A percentile compares a stretch with the other conserved stretches of the same genome.
Conservation (phyloP, 1,284 basidiomycete genomes). For the Tylopilus sp. region DNA sequence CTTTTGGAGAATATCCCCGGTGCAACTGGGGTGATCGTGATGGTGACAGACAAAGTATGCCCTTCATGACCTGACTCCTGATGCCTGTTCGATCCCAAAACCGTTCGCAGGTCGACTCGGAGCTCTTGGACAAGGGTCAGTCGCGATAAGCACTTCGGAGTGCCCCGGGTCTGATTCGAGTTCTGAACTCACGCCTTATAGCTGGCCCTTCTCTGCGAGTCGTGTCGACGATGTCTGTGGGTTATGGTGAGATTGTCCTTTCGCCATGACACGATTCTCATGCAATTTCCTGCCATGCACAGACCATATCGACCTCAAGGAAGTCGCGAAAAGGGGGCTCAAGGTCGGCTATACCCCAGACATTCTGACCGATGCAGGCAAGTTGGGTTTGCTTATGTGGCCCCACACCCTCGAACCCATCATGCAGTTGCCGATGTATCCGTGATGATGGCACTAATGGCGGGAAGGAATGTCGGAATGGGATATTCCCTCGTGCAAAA, state of each 20-base stretch:
- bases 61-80: background rate
- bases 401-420: background rate
- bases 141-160: background rate
- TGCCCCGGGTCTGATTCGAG: background rate
- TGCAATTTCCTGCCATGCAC: background rate
- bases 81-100: background rate
- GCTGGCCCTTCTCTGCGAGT: conserved; percentile 72
- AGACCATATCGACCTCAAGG: conserved; percentile 81
- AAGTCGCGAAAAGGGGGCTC: conserved; percentile 63
- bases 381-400: conserved; percentile 8
- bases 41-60: conserved; percentile 68
- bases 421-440: conserved; percentile 77
- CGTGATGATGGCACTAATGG: conserved; percentile 89
- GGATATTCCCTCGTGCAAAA: conserved; percentile 62
- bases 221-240: conserved; percentile 89
- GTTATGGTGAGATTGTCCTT: conserved; percentile 58
- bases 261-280: background rate
- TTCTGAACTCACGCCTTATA: conserved; percentile 24
- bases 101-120: conserved; percentile 58
- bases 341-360: conserved; percentile 89
- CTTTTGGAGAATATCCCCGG: conserved; percentile 70
- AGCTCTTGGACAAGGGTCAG: conserved; percentile 66
- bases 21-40: conserved; percentile 62
- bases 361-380: conserved; percentile 84
- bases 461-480: conserved; percentile 71